These are phyloP conservation scores for Globisporangium viniferum DNA, from an alignment of 352 stramenopile genomes.

Conservation along the genomic window DNA sequence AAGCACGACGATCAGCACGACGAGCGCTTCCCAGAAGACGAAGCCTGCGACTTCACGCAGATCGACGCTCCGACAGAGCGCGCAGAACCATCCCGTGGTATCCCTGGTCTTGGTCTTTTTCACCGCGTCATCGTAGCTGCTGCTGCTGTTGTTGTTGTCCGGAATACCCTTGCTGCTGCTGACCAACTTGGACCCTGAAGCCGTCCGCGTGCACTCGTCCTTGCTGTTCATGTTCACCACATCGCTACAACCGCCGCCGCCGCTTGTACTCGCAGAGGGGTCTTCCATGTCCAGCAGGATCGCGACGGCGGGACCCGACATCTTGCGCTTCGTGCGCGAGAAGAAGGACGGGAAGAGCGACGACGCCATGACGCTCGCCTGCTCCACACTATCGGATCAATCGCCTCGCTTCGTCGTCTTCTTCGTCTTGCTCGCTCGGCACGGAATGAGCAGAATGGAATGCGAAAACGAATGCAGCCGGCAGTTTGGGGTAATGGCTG, in stretches of 20 bases:
- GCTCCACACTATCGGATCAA: background rate
- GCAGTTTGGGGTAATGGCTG: background rate
- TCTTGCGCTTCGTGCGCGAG: constrained; percentile 52
- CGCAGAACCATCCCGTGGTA: constrained; percentile 17
- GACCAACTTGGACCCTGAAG: constrained; percentile 1
- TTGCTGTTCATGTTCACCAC: background rate
- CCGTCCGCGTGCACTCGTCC: constrained; percentile 4
- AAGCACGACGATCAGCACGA: constrained; percentile 40
- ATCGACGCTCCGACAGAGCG: constrained; percentile 29
- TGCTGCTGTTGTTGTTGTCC: background rate
- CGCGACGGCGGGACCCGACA: constrained; percentile 41
- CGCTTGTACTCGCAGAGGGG: background rate
- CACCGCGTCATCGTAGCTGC: background rate
- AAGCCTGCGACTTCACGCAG: constrained; percentile 41
- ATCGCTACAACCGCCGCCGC: background rate
- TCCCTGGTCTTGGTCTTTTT: constrained; percentile 1
- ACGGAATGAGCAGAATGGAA: background rate
- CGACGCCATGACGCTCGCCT: background rate
- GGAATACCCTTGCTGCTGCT: background rate
- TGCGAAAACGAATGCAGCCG: background rate
- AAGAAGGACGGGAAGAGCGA: constrained; percentile 14
- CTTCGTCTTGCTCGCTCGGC: background rate
- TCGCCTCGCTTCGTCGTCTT: background rate
- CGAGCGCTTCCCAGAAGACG: constrained; percentile 33
- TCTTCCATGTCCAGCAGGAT: constrained; percentile 18